Evolutionary conservation across 1,284 basidiomycete species (phyloP).

Genomic region (Cutaneotrichosporon sp.): DNA sequence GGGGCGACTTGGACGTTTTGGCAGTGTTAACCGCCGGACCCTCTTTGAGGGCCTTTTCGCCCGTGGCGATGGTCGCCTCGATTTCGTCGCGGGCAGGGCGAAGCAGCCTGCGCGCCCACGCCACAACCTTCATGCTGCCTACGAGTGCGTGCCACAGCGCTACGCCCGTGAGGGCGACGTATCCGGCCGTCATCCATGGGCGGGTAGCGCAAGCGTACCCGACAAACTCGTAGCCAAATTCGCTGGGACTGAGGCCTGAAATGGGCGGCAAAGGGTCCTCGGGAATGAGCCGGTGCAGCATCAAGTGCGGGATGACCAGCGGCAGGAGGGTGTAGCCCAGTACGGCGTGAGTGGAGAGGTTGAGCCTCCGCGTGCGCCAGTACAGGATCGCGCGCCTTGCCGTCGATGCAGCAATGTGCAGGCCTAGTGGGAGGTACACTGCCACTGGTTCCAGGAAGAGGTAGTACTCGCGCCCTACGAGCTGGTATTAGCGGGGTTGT

Average conservation of each 20-base stretch:
- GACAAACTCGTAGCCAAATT: constrained; percentile 42
- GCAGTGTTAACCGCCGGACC: not conserved
- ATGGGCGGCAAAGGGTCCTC: constrained; percentile 26
- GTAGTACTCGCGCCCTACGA: constrained; percentile 40
- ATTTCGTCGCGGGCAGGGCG: not conserved
- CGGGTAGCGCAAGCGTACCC: constrained; percentile 28
- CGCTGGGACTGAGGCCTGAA: constrained; percentile 28
- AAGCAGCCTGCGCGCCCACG: constrained; percentile 25
- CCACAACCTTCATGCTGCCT: constrained; percentile 35
- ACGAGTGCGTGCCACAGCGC: constrained; percentile 29
- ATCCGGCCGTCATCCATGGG: constrained; percentile 23
- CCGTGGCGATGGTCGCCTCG: not conserved
- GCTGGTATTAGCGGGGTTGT: constrained; percentile 20
- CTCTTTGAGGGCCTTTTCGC: not conserved
- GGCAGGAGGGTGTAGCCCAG: constrained; percentile 32
- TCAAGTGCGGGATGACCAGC: constrained; percentile 27
- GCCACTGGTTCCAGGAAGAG: constrained; percentile 35
- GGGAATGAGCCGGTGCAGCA: constrained; percentile 38
- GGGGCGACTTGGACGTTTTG: not conserved
- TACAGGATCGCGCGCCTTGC: constrained; percentile 23
- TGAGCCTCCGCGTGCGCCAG: constrained; percentile 7
- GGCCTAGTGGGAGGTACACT: constrained; percentile 31
- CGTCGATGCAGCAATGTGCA: constrained; percentile 33
- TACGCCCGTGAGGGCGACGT: constrained; percentile 24
- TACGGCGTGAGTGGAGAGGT: constrained; percentile 17